Evolutionary conservation across 768 basidiomycete genomes (phyloP), one percentile per base, ranked within the genome.

Genomic region (Collybia sp.): DNA sequence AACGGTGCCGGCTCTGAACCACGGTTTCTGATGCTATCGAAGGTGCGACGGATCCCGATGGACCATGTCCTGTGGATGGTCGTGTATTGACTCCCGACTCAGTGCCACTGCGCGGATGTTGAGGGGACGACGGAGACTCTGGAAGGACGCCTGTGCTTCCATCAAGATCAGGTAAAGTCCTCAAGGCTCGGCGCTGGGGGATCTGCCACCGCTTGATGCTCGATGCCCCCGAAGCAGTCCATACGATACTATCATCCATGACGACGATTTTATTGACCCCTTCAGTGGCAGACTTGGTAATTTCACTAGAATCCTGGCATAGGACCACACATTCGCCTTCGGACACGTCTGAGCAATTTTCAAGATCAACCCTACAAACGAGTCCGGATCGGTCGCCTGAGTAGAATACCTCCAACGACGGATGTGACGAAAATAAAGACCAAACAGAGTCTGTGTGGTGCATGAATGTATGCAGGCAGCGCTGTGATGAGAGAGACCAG

Each of bases 371-470:
- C 52, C 83, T 83, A 61, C 90, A 92, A 6, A 98, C 82, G 47
- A 84, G 71, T n/a, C 95, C 96, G 2, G 87, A 80, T 20, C 88
- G 79, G 56, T 97, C 95, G 9, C 95, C 96, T 0, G 94, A 96
- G 66, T 95, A 97, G 69, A 99, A 99, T 1, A 82, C 74, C 60
- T 82, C 75, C 43, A 99, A 73, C 6, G 85, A 82, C 0, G 93
- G 90, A 60, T 98, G 93, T 0, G 81, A 75, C 8, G 93, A 95
- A 59, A 80, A 82, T 6, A 99, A 71, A 0, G 94, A 85, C 95
- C 96, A 98, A 39, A 97, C 93, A 12, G 88, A 88, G 49, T 94
- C 92, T 12, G 88, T 83, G 61, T 98, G 95, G 58, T 97, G 86
- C 0, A 90, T 89, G 69, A 97, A 99, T 1, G 95, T 98, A 58